Conservation (phyloP, 176 grass and related monocot species). For the Lolium rigidum region DNA sequence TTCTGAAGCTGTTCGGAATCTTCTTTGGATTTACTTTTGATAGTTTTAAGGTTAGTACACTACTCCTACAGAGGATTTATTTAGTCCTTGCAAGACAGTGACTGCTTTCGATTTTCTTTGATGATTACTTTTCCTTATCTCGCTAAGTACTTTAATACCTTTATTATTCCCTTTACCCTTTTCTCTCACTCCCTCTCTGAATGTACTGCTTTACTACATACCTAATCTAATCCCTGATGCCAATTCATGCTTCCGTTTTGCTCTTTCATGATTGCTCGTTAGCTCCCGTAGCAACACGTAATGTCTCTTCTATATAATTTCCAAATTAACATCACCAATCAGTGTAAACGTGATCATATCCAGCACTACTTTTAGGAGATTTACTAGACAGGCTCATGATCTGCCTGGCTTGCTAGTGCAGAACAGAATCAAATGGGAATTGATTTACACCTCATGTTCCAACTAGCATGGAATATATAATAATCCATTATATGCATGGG, state of each 20-base stretch:
- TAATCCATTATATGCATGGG: not conserved
- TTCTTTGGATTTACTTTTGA: slow-evolving; percentile 40
- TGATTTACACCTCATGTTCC: not conserved
- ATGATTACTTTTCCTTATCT: slow-evolving; percentile 44
- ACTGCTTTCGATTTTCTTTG: slow-evolving; percentile 43
- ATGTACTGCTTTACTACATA: slow-evolving; percentile 45
- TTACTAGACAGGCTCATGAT: slow-evolving; percentile 15
- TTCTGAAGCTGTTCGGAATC: slow-evolving; percentile 25
- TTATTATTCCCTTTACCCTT: slow-evolving; percentile 24
- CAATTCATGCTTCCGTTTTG: slow-evolving; percentile 11
- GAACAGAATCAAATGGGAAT: slow-evolving; percentile 36
- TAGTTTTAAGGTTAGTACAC: slow-evolving; percentile 63
- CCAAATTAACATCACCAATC: slow-evolving; percentile 17
- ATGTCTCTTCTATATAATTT: slow-evolving; percentile 9
- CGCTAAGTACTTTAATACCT: slow-evolving; percentile 36
- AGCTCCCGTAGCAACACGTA: slow-evolving; percentile 33
- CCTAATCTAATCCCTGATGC: slow-evolving; percentile 32
- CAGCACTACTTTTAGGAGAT: slow-evolving; percentile 33
- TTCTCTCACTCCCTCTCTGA: not conserved
- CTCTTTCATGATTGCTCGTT: slow-evolving; percentile 33
- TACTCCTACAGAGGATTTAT: slow-evolving; percentile 22
- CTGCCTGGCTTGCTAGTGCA: slow-evolving; percentile 21
- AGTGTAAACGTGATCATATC: slow-evolving; percentile 31
- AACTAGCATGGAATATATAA: slow-evolving; percentile 2
- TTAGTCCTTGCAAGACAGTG: slow-evolving; percentile 44